Evolutionary conservation across 139 green algal genomes (phyloP), one percentile per base, ranked within the genome.

Genomic region (Chlorella sorokiniana): DNA sequence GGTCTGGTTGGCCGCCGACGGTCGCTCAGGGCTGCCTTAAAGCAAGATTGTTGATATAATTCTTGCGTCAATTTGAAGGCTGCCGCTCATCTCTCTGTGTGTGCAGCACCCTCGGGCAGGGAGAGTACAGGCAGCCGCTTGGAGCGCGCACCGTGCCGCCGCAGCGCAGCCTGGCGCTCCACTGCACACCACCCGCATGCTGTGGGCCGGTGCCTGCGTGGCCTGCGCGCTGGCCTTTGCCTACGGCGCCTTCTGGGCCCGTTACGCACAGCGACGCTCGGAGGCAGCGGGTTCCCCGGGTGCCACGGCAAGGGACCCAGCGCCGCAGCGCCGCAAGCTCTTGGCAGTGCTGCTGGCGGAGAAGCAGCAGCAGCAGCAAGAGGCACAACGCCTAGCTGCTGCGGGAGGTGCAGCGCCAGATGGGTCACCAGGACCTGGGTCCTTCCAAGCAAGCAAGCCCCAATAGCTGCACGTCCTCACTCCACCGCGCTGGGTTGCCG

Each of bases 281-380:
- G 20, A 4, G 4, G 22, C 61, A 16, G 16, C 16, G 8, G n/a
- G 61, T 52, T 72, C 11, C 22, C 37, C 20, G 65, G 45, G 37
- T 31, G 52, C 14, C 52, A 52, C 72, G 72, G 20, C 25, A 27
- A 52, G 33, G 23, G 38, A 18, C 33, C 54, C 59, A 2, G 22
- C 38, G 37, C 54, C 73, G 2, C 73, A 79, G 37, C 52, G 54
- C 20, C 51, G 73, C 54, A 68, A 79, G 73, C 73, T 79, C 37
- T 54, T 79, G 73, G n/a, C 63, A 0, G 54, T n/a, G 35, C 37
- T 79, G 35, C 25, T 69, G 25, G 73, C 54, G 1, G 73, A 79
- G 27, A 42, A 79, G 37, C 27, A 38, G 54, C 37, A 52, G 40
- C 73, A 68, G 51, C n/a, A 41, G 44, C 68, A 22, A 40, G 69